A percentile compares a stretch with the other conserved stretches of the same genome.
phyloP scores from a whole-genome alignment of 2,329 filamentous ascomycete genomes.

The Mycogone perniciosa region DNA sequence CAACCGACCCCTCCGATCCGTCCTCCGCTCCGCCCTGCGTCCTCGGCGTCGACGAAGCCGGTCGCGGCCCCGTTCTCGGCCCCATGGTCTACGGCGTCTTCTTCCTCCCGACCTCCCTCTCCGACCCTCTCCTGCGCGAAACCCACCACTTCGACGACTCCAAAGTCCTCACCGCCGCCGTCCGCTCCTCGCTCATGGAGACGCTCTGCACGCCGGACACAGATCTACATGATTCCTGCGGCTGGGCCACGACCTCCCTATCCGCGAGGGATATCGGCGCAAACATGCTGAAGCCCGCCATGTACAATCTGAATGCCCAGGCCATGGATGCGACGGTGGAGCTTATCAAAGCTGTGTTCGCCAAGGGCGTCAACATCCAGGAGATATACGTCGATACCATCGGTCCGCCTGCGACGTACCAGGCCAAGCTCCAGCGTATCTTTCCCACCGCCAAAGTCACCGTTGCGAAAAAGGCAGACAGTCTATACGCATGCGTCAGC shows the following conservation, averaged over 20 bases:
- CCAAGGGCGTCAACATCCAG: slow-evolving; percentile 69
- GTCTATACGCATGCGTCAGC: slow-evolving; percentile 84
- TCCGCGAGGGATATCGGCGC: slow-evolving; percentile 79
- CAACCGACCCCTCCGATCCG: slow-evolving; percentile 30
- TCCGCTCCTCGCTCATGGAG: slow-evolving; percentile 65
- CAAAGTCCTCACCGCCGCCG: slow-evolving; percentile 77
- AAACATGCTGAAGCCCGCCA: slow-evolving; percentile 63
- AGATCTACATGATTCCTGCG: slow-evolving; percentile 51
- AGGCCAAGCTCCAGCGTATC: slow-evolving; percentile 72
- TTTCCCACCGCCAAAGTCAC: slow-evolving; percentile 74
- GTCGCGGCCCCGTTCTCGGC: slow-evolving; percentile 86
- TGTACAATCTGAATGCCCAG: slow-evolving; percentile 93
- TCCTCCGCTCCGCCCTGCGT: slow-evolving; percentile 48
- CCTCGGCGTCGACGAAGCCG: slow-evolving; percentile 89
- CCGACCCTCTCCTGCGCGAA: slow-evolving; percentile 67
- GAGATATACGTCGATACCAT: slow-evolving; percentile 97
- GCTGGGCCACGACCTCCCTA: slow-evolving; percentile 76
- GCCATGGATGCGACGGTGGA: slow-evolving; percentile 86
- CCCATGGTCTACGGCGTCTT: slow-evolving; percentile 67
- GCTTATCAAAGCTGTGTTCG: slow-evolving; percentile 71
- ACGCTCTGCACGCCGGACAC: slow-evolving; percentile 60
- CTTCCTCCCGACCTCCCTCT: slow-evolving; percentile 66
- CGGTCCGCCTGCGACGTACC: slow-evolving; percentile 74
- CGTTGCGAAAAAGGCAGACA: slow-evolving; percentile 87
- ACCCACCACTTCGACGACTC: slow-evolving; percentile 90